Percentiles rank a stretch among this genome's conserved stretches.
These are phyloP conservation scores for Rhizopus sp. DNA, from an alignment of 371 early-diverging fungal species.

Conservation along the genomic window DNA sequence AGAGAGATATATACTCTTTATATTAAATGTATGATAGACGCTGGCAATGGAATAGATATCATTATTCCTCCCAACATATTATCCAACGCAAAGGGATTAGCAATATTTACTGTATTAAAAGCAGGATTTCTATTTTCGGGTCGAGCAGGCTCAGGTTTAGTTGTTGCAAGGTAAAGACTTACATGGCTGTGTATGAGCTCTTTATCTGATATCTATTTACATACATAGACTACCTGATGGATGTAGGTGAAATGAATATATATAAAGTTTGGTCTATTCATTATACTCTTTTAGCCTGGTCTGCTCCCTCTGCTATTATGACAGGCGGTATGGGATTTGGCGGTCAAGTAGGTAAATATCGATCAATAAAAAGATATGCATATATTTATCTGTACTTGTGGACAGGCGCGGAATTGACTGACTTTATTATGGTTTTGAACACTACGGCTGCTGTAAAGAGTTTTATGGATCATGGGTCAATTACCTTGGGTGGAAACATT, in stretches of 20 bases:
- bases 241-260: slow-evolving; percentile 15
- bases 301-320: slow-evolving; percentile 61
- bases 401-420: slow-evolving; percentile 72
- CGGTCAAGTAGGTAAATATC: slow-evolving; percentile 58
- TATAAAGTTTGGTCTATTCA: neutral
- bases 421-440: slow-evolving; percentile 79
- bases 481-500: slow-evolving; percentile 72
- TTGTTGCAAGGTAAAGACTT: slow-evolving; percentile 59
- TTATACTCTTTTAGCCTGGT: slow-evolving; percentile 39
- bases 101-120: slow-evolving; percentile 84
- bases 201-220: neutral
- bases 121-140: slow-evolving; percentile 89
- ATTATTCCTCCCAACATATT: slow-evolving; percentile 66
- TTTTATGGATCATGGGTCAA: slow-evolving; percentile 69
- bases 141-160: slow-evolving; percentile 80
- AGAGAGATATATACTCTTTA: neutral
- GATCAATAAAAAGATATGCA: neutral
- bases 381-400: neutral
- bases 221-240: slow-evolving; percentile 38
- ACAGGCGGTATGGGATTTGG: slow-evolving; percentile 75
- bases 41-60: slow-evolving; percentile 54
- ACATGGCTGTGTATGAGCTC: neutral
- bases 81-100: slow-evolving; percentile 76
- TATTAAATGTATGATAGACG: slow-evolving; percentile 19
- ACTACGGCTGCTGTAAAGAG: slow-evolving; percentile 79